These are phyloP conservation scores for Kuraishia molischiana DNA, from an alignment of 805 yeast genomes.

Conservation along the genomic window DNA sequence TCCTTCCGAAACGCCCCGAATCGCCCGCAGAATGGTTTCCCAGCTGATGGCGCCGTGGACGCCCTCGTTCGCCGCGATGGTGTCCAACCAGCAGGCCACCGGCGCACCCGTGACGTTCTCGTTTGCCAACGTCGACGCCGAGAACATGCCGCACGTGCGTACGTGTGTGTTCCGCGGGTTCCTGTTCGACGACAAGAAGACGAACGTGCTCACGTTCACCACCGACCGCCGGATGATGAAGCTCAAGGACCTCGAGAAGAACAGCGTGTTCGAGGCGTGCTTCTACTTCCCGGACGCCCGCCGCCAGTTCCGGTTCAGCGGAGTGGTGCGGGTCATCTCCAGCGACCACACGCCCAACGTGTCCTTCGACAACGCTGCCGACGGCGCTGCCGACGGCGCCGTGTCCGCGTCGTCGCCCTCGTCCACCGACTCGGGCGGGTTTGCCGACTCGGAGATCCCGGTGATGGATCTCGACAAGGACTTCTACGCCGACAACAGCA, in stretches of 20 bases:
- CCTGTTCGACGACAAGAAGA: conserved; percentile 56
- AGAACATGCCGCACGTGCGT: conserved; percentile 49
- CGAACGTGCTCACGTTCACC: conserved; percentile 58
- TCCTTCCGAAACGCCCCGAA: too few species aligned
- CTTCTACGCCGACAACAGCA: conserved; percentile 7
- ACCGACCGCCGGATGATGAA: conserved; percentile 68
- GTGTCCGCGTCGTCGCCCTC: background rate
- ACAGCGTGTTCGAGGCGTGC: conserved; percentile 63
- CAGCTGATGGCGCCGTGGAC: conserved; percentile 64
- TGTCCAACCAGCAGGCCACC: conserved; percentile 32
- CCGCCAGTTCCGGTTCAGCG: conserved; percentile 68
- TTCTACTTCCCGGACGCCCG: conserved; percentile 55
- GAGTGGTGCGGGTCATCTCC: conserved; percentile 42
- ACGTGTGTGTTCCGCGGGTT: conserved; percentile 70
- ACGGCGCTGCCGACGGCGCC: conserved; percentile 1
- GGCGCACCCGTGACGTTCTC: conserved; percentile 52
- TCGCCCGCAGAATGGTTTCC: conserved; percentile 1
- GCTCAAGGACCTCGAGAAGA: conserved; percentile 36
- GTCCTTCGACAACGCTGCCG: background rate
- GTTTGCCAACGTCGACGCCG: conserved; percentile 55
- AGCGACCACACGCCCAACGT: conserved; percentile 14
- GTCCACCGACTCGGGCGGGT: background rate
- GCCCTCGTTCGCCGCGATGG: conserved; percentile 48
- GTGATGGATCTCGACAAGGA: conserved; percentile 9
- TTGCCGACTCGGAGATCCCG: conserved; percentile 4